phyloP scores from a whole-genome alignment of 2,329 filamentous ascomycete species.

The Phialophora tarda region DNA sequence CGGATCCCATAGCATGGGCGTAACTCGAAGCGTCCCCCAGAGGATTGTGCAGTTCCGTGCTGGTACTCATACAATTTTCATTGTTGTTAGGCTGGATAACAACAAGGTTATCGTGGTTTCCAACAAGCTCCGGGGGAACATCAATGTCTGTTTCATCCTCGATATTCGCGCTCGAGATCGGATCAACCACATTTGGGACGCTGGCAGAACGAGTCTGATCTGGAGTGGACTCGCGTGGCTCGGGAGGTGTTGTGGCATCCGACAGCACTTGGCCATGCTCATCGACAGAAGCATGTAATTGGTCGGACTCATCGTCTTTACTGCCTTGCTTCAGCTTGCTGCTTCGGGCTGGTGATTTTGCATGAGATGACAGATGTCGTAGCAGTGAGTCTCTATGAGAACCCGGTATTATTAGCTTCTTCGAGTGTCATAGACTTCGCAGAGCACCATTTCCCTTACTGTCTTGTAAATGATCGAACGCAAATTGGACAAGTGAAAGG shows the following conservation, averaged over 20 bases:
- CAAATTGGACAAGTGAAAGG: slow-evolving; percentile 19
- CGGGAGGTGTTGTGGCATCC: not conserved
- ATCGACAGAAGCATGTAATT: not conserved
- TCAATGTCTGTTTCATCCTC: slow-evolving; percentile 5
- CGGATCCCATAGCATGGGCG: not conserved
- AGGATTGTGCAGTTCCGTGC: not conserved
- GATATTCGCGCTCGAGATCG: not conserved
- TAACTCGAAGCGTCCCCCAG: not conserved
- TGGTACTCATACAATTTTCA: too few species aligned
- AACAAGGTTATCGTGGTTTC: not conserved
- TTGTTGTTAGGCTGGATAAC: not conserved
- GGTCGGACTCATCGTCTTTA: not conserved
- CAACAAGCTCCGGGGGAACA: slow-evolving; percentile 7
- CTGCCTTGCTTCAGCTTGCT: not conserved
- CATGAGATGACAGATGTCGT: slow-evolving; percentile 15
- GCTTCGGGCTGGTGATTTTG: slow-evolving; percentile 5
- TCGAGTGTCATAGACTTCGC: not conserved
- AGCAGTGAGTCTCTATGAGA: slow-evolving; percentile 4
- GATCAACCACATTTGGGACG: not conserved
- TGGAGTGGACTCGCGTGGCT: not conserved
- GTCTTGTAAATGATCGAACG: slow-evolving; percentile 13
- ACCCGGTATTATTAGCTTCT: not conserved
- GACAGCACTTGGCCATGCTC: not conserved
- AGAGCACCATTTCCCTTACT: slow-evolving; percentile 5
- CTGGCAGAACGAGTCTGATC: not conserved